Conservation (phyloP, 2,329 filamentous ascomycete genomes). For the Trichoderma brevicompactum region DNA sequence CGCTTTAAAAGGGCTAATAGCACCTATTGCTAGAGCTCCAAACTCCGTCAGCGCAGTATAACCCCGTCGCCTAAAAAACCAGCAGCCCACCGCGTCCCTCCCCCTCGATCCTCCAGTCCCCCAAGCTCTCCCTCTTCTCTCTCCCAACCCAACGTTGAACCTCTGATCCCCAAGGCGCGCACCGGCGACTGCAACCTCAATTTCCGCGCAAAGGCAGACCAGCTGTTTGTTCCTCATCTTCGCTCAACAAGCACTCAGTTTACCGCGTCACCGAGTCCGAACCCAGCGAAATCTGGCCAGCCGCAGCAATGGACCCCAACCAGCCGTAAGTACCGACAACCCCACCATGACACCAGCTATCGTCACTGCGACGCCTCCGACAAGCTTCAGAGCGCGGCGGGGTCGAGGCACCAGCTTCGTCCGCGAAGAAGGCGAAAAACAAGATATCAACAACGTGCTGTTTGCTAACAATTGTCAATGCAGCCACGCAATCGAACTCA, state of each 20-base stretch:
- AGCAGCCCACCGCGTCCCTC: slow-evolving; percentile 25
- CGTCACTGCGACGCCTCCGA: slow-evolving; percentile 20
- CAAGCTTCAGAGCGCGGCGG: slow-evolving; percentile 25
- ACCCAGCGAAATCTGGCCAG: slow-evolving; percentile 21
- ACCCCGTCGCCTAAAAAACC: slow-evolving; percentile 27
- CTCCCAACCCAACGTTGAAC: slow-evolving; percentile 19
- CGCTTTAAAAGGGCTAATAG: slow-evolving; percentile 24
- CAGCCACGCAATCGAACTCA: slow-evolving; percentile 84
- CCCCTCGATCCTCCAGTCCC: slow-evolving; percentile 11
- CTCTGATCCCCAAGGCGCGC: slow-evolving; percentile 14
- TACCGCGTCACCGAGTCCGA: neutral
- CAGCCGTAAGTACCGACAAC: slow-evolving; percentile 28
- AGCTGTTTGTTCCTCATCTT: neutral
- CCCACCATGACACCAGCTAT: slow-evolving; percentile 31
- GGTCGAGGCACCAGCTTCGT: slow-evolving; percentile 20
- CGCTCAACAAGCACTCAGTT: neutral
- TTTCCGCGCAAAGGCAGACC: neutral
- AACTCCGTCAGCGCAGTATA: slow-evolving; percentile 27
- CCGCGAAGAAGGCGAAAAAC: neutral
- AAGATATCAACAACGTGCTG: neutral
- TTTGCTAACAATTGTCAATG: slow-evolving; percentile 28
- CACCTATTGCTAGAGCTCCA: slow-evolving; percentile 17
- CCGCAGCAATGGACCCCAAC: slow-evolving; percentile 29
- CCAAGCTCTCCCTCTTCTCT: slow-evolving; percentile 20
- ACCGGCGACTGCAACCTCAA: slow-evolving; percentile 9